These are phyloP conservation scores for Calamus simplicifolius DNA, from an alignment of 176 grass and related monocot species.

Conservation along the genomic window DNA sequence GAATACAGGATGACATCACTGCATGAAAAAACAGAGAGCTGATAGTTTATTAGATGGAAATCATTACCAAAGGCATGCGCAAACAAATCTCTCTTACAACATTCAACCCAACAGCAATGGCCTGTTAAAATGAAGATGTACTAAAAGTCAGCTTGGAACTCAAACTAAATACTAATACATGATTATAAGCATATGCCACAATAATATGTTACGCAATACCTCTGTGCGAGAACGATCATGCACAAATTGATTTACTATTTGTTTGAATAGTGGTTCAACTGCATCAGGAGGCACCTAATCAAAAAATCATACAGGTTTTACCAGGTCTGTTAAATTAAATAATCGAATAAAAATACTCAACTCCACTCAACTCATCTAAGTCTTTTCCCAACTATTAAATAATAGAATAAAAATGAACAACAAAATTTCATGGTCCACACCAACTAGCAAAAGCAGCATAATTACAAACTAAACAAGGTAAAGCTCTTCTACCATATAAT, in stretches of 20 bases:
- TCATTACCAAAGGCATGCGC: constrained; percentile 76
- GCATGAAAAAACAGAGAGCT: no score
- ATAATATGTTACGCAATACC: constrained; percentile 27
- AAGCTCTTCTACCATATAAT: constrained; percentile 63
- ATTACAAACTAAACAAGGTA: background rate
- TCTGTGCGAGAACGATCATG: constrained; percentile 88
- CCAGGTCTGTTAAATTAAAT: constrained; percentile 1
- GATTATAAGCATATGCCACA: background rate
- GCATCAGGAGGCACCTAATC: constrained; percentile 87
- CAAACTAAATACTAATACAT: background rate
- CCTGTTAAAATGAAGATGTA: constrained; percentile 32
- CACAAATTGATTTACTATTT: constrained; percentile 99
- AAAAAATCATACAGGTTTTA: constrained; percentile 5
- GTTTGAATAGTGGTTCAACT: constrained; percentile 88
- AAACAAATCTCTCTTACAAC: constrained; percentile 91
- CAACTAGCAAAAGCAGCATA: background rate
- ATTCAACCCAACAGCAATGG: constrained; percentile 92
- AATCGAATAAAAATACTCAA: no score
- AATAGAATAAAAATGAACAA: no score
- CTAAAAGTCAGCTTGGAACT: background rate
- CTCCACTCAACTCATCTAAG: no score
- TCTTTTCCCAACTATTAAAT: no score
- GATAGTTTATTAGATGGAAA: background rate
- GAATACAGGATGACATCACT: no score
- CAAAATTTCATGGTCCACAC: no score